Base-by-base conservation (phyloP, 129 eudicot genomes). In the Flaveria bidentis region DNA sequence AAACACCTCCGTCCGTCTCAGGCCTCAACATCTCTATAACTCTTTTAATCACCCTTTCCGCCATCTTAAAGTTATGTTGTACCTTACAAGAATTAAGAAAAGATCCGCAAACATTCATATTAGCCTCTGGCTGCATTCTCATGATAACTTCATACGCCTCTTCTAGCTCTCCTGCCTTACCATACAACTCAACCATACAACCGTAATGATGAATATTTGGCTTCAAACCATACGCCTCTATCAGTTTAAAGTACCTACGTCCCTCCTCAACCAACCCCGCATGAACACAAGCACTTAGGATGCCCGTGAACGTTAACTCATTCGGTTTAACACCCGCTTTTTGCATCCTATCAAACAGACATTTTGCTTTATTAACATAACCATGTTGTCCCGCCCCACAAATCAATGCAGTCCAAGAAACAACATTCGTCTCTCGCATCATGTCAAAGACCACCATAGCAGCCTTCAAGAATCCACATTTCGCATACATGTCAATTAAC, bases 251-350 rank as follows among this genome's bases (percentile, higher is more conserved):
- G 67, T 73, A 84, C 61, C 36, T 44, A 1, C 83, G 79, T 5
- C 96, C 96, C 46, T 90, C 96, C 14, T 86, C 85, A 17, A 90
- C 91, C 69, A 90, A 69, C 67, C 96, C 93, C 23, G 81, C 86
- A 6, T 86, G 86, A 61, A 81, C 91, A 71, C 96, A 90, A 44
- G 91, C 91, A 17, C 67, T 86, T 69, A 88, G 82, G 10, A 88
- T 58, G 61, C 93, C 93, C 0, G 96, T 90, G 81, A 90, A 90
- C 13, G 96, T 85, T 55, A 87, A 78, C 67, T 84, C 91, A 26
- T 88, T 88, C 0, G 96, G 96, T 36, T 69, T 67, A 50, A 90
- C 80, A 2, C 79, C 87, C 6, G 15, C n/a, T 78, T 84, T 75
- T 65, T 69, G 78, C 96, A 90, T 88, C 81, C 57, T 53, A 25